A percentile compares a stretch with the other conserved stretches of the same genome.
Conservation (phyloP, 768 basidiomycete genomes). For the Hygrocybe punicea region DNA sequence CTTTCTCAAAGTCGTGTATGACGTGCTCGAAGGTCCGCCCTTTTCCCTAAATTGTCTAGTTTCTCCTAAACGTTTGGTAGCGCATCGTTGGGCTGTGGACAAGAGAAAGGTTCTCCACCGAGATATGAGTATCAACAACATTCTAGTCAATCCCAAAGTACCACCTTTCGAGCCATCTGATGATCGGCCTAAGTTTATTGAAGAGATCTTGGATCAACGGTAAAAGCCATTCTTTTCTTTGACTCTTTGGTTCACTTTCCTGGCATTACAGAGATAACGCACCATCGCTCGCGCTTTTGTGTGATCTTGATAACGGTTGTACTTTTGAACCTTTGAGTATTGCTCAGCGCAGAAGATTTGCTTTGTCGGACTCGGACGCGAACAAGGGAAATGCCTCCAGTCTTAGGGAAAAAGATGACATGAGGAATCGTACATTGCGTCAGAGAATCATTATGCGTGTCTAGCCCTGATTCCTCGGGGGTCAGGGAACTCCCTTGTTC, state of each 20-base stretch:
- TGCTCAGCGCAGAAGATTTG: neutral
- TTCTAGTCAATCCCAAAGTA: neutral
- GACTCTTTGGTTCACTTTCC: neutral
- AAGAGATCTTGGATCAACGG: neutral
- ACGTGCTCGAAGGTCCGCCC: constrained; percentile 2
- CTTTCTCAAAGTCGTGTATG: constrained; percentile 6
- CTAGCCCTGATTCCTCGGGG: neutral
- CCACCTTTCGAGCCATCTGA: neutral
- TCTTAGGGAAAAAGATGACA: neutral
- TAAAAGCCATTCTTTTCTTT: neutral
- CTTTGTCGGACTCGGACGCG: neutral
- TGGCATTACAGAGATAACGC: neutral
- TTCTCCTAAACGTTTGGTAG: neutral
- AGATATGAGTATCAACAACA: constrained; percentile 2
- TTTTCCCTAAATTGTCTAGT: neutral
- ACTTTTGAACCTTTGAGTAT: neutral
- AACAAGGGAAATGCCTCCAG: neutral
- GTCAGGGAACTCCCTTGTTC: constrained; percentile 1
- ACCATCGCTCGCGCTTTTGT: neutral
- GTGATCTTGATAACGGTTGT: neutral
- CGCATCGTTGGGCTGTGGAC: neutral
- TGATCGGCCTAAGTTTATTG: neutral
- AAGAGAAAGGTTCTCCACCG: neutral
- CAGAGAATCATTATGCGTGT: neutral
- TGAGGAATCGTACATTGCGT: neutral